Base-by-base conservation (phyloP, 495 filamentous ascomycete genomes). In the Margaritispora aquatica region DNA sequence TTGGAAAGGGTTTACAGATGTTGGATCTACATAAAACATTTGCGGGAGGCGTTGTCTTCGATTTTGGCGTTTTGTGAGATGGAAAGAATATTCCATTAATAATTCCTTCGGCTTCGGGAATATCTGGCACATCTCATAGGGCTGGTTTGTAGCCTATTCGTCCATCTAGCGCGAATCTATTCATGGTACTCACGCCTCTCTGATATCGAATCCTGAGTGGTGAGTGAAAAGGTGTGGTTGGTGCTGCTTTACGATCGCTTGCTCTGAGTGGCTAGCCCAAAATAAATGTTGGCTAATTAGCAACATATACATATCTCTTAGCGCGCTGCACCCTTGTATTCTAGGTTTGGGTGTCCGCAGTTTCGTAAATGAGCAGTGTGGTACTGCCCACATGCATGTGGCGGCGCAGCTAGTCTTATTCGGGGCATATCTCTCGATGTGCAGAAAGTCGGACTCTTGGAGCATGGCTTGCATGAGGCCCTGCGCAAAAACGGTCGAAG, bases 201-300 rank as follows among this genome's bases (percentile, higher is more conserved):
- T n/a, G n/a, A n/a, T n/a, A 13, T 17, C 58, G 49, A 34, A 20
- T 61, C 15, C 21, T 51, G 38, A 21, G 44, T n/a, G 7, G 21
- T 22, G 17, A n/a, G n/a, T n/a, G n/a, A 5, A n/a, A n/a, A 47
- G 24, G 24, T 26, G 21, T 41, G 26, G 52, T 54, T 54, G 52
- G 52, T 54, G 52, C 52, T 63, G 60, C 60, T 63, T 63, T 59
- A 63, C 55, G 54, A 54, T 3, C 23, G 2, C 24, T 20, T 26
- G 20, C 34, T 26, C 13, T 31, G 51, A 23, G 13, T 38, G 24
- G 21, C 51, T 34, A 26, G 54, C 59, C 47, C 53, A 41, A 65
- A 65, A 48, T 60, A 21, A 31, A 50, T 44, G 47, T 58, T 66
- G 60, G 63, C 63, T 66, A 61, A 50, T 61, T 49, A 36, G n/a